Base-by-base conservation (phyloP, 148 eudicot species). In the Chenopodium suecicum region DNA sequence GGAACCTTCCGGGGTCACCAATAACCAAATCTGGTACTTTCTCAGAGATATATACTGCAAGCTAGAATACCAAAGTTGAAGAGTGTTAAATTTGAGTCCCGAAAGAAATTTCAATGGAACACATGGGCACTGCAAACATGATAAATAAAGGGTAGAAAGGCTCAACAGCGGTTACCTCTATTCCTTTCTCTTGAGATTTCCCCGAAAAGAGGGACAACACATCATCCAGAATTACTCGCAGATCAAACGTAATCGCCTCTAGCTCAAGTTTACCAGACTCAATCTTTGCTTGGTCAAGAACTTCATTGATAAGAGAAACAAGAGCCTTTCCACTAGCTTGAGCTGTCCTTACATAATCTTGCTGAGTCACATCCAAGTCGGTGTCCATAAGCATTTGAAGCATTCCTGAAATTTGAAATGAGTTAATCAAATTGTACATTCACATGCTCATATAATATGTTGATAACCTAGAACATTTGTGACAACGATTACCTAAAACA, bases 1-100 rank as follows among this genome's bases (percentile, higher is more conserved):
- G 93, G 84, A 96, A 94, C 79, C 99, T 89, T 82, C 99, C 99
- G 7, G 99, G 99, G 82, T 96, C 99, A 84, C 99, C 99, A 68
- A 94, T 83, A 72, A 96, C 88, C 72, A 84, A 81, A 52, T 91
- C 89, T 22, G 99, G 99, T 70, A 96, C 94, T 78, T 84, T 90
- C 79, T 89, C 91, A 50, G 99, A 96, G 64, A 96, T 87, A 84
- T 89, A 94, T 68, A 88, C 98, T 34, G 98, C 98, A 87, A 96
- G 87, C 99, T 96, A 91, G 32, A 67, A 58, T 44, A 58, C 77
- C 76, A 78, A 73, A 74, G 25, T 66, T 41, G 52, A 66, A 52
- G 58, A 11, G 62, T 10, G 58, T 19, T 7, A 75, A 19, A 25
- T 60, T 25, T 64, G 11, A 85, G 70, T 72, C 83, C 81, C 74